Percentiles rank a stretch among this genome's conserved stretches.
Evolutionary conservation across 257 asterid species (phyloP).

Genomic region (Euphrasia confusa): DNA sequence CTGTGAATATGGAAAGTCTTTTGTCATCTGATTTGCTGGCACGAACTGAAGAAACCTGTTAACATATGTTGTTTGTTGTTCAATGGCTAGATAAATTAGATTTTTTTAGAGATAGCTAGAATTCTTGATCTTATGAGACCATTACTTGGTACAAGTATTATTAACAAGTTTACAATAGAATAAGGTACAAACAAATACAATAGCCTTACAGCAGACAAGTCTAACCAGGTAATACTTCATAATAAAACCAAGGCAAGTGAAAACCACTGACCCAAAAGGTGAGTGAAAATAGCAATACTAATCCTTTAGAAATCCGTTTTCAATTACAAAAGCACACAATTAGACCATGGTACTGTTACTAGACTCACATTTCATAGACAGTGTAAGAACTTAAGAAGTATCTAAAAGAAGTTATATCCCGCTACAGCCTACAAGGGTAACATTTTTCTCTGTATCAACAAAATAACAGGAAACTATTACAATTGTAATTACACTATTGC

Average conservation of each 20-base stretch:
- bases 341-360: not conserved
- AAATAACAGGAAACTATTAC: not conserved
- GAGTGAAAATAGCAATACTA: constrained; percentile 10
- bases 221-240: not conserved
- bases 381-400: not conserved
- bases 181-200: constrained; percentile 2
- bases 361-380: constrained; percentile 17
- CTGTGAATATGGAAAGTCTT: constrained; percentile 93
- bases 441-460: constrained; percentile 8
- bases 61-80: constrained; percentile 8
- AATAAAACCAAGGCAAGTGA: not conserved
- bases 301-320: constrained; percentile 5
- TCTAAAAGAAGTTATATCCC: not conserved
- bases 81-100: too few species aligned
- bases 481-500: constrained; percentile 3
- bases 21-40: constrained; percentile 97
- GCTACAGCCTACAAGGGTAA: not conserved
- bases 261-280: not conserved
- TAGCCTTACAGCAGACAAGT: constrained; percentile 15
- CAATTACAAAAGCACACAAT: not conserved
- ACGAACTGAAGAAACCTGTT: constrained; percentile 92
- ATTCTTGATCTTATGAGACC: not conserved
- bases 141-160: constrained; percentile 16
- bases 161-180: constrained; percentile 21
- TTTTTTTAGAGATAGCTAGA: too few species aligned